These are phyloP conservation scores for Polygonum maritimum DNA, from an alignment of 148 eudicot species.

Conservation along the genomic window DNA sequence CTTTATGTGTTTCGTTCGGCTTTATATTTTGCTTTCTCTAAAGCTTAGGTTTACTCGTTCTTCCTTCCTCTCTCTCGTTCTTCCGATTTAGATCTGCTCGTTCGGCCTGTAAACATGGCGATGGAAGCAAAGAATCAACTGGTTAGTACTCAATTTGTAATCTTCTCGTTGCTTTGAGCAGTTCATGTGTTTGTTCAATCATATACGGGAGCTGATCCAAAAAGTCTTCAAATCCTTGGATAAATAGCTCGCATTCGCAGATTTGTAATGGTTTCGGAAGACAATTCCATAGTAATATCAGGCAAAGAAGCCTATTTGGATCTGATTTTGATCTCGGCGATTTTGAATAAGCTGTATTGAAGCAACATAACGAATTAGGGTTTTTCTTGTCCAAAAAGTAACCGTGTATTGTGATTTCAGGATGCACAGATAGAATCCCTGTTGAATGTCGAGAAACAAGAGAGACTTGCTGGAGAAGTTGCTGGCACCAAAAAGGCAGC, in stretches of 20 bases:
- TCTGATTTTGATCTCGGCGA: background rate
- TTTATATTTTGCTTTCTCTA: too few species aligned
- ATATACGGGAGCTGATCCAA: too few species aligned
- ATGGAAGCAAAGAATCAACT: too few species aligned
- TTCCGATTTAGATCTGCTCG: too few species aligned
- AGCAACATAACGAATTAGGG: background rate
- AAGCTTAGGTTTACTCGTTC: too few species aligned
- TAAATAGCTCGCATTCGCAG: too few species aligned
- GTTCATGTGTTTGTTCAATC: too few species aligned
- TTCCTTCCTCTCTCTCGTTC: too few species aligned
- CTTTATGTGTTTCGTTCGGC: too few species aligned
- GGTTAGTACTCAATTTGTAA: too few species aligned
- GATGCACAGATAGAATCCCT: slow-evolving; percentile 64
- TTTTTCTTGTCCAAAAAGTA: background rate
- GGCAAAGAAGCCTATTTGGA: background rate
- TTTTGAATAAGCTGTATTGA: background rate
- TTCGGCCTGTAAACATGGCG: too few species aligned
- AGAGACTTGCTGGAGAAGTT: slow-evolving; percentile 75
- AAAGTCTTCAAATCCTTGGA: background rate
- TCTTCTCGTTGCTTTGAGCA: too few species aligned
- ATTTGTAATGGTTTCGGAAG: background rate
- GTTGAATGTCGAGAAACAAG: slow-evolving; percentile 82
- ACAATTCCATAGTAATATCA: background rate
- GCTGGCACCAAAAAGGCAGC: slow-evolving; percentile 67
- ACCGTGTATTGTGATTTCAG: slow-evolving; percentile 18